Percentiles rank a stretch among this genome's conserved stretches.
phyloP scores from a whole-genome alignment of 495 filamentous ascomycete species.

The Penicillium robsamsonii region DNA sequence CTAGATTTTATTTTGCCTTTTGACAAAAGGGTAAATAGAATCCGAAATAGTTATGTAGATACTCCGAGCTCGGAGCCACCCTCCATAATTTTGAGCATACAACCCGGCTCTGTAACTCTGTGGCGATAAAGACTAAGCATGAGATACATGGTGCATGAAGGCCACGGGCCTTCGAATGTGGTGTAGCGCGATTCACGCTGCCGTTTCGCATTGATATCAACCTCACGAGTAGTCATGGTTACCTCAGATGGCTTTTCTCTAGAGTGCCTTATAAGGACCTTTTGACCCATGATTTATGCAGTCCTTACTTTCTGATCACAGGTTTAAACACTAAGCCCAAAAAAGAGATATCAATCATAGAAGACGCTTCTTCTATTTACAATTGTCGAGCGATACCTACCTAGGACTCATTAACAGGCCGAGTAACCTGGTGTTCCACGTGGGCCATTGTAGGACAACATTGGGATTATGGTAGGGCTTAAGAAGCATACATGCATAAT shows the following conservation, averaged over 20 bases:
- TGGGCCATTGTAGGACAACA: not conserved
- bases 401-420: not conserved
- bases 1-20: not conserved
- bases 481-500: not conserved
- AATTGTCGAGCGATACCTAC: not conserved
- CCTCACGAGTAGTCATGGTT: not conserved
- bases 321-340: not conserved
- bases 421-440: not conserved
- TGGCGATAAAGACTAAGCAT: not conserved
- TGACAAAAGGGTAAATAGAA: not conserved
- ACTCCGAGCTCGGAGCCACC: not conserved
- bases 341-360: not conserved
- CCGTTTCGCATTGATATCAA: not conserved
- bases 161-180: not conserved
- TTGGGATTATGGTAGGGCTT: not conserved
- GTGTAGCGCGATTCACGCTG: not conserved
- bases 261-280: not conserved
- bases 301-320: not conserved
- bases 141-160: not conserved
- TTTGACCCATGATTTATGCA: not conserved
- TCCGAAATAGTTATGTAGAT: not conserved
- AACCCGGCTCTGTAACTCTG: constrained; percentile 5
- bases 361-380: not conserved
- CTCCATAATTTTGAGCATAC: not conserved
- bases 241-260: not conserved